Evolutionary conservation across 306 rosid genomes (phyloP).

Genomic region (Rubus parviflorus): DNA sequence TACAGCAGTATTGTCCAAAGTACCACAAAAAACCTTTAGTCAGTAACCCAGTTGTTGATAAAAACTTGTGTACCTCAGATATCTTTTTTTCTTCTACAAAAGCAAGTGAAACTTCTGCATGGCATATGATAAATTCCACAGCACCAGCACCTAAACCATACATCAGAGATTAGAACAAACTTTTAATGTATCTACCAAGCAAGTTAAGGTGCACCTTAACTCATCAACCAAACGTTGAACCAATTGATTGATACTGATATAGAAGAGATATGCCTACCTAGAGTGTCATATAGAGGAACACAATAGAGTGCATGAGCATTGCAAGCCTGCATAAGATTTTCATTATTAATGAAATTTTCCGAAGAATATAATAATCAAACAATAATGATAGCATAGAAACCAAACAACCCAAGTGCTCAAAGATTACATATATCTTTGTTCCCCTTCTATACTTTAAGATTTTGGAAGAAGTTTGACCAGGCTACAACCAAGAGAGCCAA

Average conservation of each 20-base stretch:
- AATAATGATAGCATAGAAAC: constrained; percentile 6
- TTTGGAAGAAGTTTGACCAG: neutral
- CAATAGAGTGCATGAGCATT: constrained; percentile 95
- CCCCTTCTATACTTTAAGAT: neutral
- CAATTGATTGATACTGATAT: constrained; percentile 15
- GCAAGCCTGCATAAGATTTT: constrained; percentile 72
- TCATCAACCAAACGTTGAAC: neutral
- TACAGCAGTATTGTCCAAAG: neutral
- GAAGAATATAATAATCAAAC: constrained; percentile 15
- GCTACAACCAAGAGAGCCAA: neutral
- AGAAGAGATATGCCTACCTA: constrained; percentile 59
- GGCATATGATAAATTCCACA: constrained; percentile 77
- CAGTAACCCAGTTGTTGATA: neutral
- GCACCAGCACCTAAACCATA: constrained; percentile 77
- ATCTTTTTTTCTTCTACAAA: constrained; percentile 86
- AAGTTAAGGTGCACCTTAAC: neutral
- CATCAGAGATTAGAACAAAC: constrained; percentile 30
- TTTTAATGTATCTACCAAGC: constrained; percentile 6
- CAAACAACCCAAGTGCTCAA: neutral
- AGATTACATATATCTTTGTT: neutral
- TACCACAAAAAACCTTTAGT: neutral
- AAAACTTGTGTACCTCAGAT: constrained; percentile 57
- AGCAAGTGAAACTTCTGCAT: constrained; percentile 77
- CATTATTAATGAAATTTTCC: constrained; percentile 23
- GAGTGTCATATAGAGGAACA: constrained; percentile 90